phyloP scores from a whole-genome alignment of 495 filamentous ascomycete species.

The Penicillium nucicola region DNA sequence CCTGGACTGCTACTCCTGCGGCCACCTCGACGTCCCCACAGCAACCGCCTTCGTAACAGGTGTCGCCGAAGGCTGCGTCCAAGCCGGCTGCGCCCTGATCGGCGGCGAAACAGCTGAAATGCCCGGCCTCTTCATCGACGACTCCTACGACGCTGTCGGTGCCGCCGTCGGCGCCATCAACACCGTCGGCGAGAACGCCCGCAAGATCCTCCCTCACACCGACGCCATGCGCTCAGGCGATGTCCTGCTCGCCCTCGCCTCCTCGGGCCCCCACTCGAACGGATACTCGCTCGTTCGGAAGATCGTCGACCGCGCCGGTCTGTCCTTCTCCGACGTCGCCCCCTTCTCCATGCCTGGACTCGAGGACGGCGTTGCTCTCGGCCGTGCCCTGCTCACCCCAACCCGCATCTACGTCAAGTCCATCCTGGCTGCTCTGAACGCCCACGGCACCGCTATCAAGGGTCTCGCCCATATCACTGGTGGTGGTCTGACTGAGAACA shows the following conservation, averaged over 20 bases:
- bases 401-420: slow-evolving; percentile 79
- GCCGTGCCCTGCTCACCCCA: slow-evolving; percentile 71
- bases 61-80: slow-evolving; percentile 77
- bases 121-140: slow-evolving; percentile 81
- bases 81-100: slow-evolving; percentile 82
- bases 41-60: slow-evolving; percentile 82
- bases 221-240: slow-evolving; percentile 76
- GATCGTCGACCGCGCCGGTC: slow-evolving; percentile 69
- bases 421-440: slow-evolving; percentile 56
- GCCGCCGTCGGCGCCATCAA: slow-evolving; percentile 80
- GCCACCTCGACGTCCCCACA: slow-evolving; percentile 71
- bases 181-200: slow-evolving; percentile 45
- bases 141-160: slow-evolving; percentile 89
- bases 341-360: slow-evolving; percentile 64
- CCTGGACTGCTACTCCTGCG: slow-evolving; percentile 93
- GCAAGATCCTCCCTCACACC: slow-evolving; percentile 69
- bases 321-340: slow-evolving; percentile 64
- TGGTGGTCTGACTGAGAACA: slow-evolving; percentile 86
- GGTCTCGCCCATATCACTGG: slow-evolving; percentile 97
- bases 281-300: slow-evolving; percentile 91
- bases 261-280: slow-evolving; percentile 87
- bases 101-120: slow-evolving; percentile 98
- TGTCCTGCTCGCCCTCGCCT: slow-evolving; percentile 76
- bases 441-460: slow-evolving; percentile 65
- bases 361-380: slow-evolving; percentile 48